These are phyloP conservation scores for Ceratorhiza oryzae-sativae DNA, from an alignment of 1,284 basidiomycete genomes.

Conservation along the genomic window DNA sequence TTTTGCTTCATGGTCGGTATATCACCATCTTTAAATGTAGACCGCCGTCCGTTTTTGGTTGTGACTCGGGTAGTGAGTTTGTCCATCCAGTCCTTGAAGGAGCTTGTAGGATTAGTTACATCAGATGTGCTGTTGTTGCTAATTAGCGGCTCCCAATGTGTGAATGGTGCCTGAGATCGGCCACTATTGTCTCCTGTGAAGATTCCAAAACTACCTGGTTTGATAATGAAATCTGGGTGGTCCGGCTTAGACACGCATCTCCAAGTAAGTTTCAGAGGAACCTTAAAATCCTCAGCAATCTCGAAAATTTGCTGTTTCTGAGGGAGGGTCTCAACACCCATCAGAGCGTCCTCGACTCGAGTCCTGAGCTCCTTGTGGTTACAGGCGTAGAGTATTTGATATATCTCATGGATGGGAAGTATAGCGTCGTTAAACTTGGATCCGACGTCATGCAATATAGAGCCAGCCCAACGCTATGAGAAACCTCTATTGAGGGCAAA, in stretches of 20 bases:
- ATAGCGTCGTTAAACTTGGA: neutral
- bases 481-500: neutral
- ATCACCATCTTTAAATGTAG: conserved; percentile 16
- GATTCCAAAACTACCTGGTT: neutral
- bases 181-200: neutral
- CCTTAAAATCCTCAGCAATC: conserved; percentile 1
- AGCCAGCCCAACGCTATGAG: neutral
- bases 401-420: neutral
- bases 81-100: conserved; percentile 1
- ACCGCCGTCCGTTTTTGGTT: neutral
- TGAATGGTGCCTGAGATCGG: neutral
- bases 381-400: conserved; percentile 2
- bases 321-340: neutral
- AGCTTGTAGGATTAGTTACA: neutral
- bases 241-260: neutral
- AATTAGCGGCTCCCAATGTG: neutral
- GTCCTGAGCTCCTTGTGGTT: neutral
- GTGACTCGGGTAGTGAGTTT: conserved; percentile 1
- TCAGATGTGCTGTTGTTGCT: no score
- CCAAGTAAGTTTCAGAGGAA: conserved; percentile 13
- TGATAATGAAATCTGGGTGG: neutral
- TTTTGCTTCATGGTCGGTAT: neutral
- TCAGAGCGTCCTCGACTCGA: neutral
- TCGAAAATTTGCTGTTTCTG: conserved; percentile 4
- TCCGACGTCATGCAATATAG: neutral